A percentile compares a stretch with the other conserved stretches of the same genome.
Evolutionary conservation across 106 monocot genomes (phyloP).

Genomic region (Hemerocallis citrina): DNA sequence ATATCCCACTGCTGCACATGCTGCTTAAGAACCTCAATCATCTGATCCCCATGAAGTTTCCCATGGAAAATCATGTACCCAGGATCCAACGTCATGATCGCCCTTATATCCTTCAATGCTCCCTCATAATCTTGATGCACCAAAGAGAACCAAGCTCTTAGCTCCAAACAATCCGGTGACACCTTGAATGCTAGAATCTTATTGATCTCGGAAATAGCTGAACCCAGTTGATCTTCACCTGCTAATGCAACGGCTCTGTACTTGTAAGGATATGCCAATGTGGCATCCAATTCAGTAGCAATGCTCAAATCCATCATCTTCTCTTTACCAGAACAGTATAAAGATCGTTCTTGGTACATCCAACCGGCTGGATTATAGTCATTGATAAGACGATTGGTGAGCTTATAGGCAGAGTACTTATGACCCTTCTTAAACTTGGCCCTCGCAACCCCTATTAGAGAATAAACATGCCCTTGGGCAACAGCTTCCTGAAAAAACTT

Average conservation of each 20-base stretch:
- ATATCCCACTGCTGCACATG: slow-evolving; percentile 71
- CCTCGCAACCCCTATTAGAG: slow-evolving; percentile 68
- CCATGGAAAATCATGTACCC: slow-evolving; percentile 90
- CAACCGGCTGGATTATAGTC: slow-evolving; percentile 58
- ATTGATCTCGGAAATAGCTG: slow-evolving; percentile 76
- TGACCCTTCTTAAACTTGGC: slow-evolving; percentile 86
- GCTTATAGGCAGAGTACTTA: slow-evolving; percentile 88
- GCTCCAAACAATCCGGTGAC: slow-evolving; percentile 82
- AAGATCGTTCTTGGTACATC: slow-evolving; percentile 93
- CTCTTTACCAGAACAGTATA: slow-evolving; percentile 78
- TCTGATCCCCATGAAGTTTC: slow-evolving; percentile 70
- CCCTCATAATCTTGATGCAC: slow-evolving; percentile 50
- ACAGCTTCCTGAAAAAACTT: slow-evolving; percentile 76
- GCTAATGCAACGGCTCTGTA: slow-evolving; percentile 60
- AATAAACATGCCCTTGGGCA: slow-evolving; percentile 64
- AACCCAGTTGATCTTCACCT: slow-evolving; percentile 71
- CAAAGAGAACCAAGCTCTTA: slow-evolving; percentile 83
- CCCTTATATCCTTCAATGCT: slow-evolving; percentile 76
- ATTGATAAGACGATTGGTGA: slow-evolving; percentile 41
- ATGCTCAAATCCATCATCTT: slow-evolving; percentile 54
- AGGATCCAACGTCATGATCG: slow-evolving; percentile 82
- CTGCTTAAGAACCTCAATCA: slow-evolving; percentile 68
- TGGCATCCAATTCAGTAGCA: slow-evolving; percentile 72
- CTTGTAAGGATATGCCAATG: slow-evolving; percentile 77
- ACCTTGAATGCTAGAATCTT: slow-evolving; percentile 94